These are phyloP conservation scores for Amborella trichopoda DNA, from an alignment of 164 flowering plant species.

Conservation along the genomic window DNA sequence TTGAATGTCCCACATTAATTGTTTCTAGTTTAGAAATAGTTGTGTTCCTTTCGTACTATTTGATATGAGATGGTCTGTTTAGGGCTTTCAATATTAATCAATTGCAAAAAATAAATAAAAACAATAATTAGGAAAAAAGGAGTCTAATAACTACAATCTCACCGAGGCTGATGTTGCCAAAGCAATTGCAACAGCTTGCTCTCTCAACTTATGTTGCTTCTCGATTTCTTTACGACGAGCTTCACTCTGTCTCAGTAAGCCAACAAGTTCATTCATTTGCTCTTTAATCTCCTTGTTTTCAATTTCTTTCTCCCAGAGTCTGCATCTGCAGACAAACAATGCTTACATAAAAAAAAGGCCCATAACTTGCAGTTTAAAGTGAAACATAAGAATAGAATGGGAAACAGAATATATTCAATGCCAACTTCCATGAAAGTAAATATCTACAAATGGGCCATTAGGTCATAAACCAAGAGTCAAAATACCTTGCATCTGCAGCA, in stretches of 20 bases:
- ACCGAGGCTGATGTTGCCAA: conserved; percentile 68
- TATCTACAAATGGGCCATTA: too few species aligned
- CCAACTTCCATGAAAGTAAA: too few species aligned
- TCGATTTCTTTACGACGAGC: conserved; percentile 71
- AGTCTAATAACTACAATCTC: too few species aligned
- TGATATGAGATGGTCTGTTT: too few species aligned
- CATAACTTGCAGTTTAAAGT: background rate
- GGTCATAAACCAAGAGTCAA: conserved; percentile 4
- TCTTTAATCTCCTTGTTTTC: conserved; percentile 89
- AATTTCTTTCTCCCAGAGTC: conserved; percentile 69
- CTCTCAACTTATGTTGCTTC: conserved; percentile 82
- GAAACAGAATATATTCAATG: background rate
- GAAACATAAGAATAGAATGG: background rate
- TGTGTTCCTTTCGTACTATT: too few species aligned
- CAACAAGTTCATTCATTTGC: conserved; percentile 77
- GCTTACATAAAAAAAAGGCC: too few species aligned
- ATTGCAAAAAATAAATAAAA: background rate
- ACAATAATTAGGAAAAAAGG: background rate
- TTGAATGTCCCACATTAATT: too few species aligned
- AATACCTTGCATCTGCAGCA: conserved; percentile 73
- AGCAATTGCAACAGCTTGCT: conserved; percentile 64
- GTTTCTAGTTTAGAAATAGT: too few species aligned
- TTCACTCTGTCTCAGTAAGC: conserved; percentile 76
- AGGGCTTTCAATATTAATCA: too few species aligned
- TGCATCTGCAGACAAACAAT: conserved; percentile 51